Percentiles rank a stretch among this genome's conserved stretches.
phyloP scores from a whole-genome alignment of 1,284 basidiomycete species.

The Leccinum pachyderme region DNA sequence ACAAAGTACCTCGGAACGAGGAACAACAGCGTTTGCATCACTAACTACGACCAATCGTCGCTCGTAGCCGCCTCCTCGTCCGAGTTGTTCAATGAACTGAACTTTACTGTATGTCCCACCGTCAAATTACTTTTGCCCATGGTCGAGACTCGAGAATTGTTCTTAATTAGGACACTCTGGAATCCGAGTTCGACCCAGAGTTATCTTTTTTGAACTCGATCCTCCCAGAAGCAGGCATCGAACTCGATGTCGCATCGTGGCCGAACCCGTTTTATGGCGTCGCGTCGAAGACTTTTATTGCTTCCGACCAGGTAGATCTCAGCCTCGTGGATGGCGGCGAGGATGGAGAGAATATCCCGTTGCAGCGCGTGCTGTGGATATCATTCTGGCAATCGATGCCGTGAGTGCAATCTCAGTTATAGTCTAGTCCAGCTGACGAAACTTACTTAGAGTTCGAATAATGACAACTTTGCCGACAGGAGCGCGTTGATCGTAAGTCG shows the following conservation, averaged over 20 bases:
- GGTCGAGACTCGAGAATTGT: not conserved
- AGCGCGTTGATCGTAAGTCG: too few species aligned
- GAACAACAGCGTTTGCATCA: slow-evolving; percentile 42
- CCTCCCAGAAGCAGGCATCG: slow-evolving; percentile 25
- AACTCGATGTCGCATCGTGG: slow-evolving; percentile 29
- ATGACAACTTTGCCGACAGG: too few species aligned
- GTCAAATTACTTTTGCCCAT: not conserved
- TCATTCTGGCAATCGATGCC: slow-evolving; percentile 53
- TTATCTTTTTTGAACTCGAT: slow-evolving; percentile 26
- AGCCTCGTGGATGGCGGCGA: slow-evolving; percentile 43
- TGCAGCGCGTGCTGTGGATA: slow-evolving; percentile 57
- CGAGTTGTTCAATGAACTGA: slow-evolving; percentile 38
- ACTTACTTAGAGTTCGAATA: not conserved
- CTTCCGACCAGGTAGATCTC: slow-evolving; percentile 36
- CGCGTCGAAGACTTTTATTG: slow-evolving; percentile 35
- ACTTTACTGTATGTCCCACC: slow-evolving; percentile 32
- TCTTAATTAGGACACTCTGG: slow-evolving; percentile 13
- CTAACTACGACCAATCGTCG: slow-evolving; percentile 47
- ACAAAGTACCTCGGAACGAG: slow-evolving; percentile 45
- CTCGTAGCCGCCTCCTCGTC: slow-evolving; percentile 44
- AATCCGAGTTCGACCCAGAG: slow-evolving; percentile 21
- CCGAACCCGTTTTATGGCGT: slow-evolving; percentile 47
- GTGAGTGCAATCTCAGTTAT: slow-evolving; percentile 25
- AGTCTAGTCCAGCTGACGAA: not conserved
- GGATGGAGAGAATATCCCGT: slow-evolving; percentile 46